Evolutionary conservation across 169 alveolate genomes (phyloP).

Genomic region (Plasmodium gaboni): DNA sequence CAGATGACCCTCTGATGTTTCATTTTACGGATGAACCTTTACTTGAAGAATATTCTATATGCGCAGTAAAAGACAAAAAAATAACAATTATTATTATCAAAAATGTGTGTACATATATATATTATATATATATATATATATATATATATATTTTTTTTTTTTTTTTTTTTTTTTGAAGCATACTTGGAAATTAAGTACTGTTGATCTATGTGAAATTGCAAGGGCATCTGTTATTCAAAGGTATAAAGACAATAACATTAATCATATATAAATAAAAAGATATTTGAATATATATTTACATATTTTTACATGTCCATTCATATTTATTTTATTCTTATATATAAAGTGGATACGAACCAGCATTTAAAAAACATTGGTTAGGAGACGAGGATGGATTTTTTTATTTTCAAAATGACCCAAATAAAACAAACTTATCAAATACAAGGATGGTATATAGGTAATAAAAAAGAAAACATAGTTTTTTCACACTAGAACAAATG

Average conservation of each 20-base stretch:
- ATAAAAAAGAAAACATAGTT: background rate
- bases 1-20: conserved; percentile 96
- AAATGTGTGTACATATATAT: background rate
- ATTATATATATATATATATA: conserved; percentile 1
- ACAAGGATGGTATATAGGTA: conserved; percentile 67
- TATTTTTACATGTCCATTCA: too few relatives aligned
- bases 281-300: too few relatives aligned
- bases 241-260: conserved; percentile 16
- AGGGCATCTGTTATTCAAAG: conserved; percentile 92
- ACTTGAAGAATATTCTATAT: conserved; percentile 94
- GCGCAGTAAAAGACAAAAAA: conserved; percentile 78
- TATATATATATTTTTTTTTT: background rate
- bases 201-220: conserved; percentile 94
- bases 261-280: background rate
- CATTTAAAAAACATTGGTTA: conserved; percentile 84
- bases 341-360: conserved; percentile 80
- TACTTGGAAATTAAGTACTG: conserved; percentile 90
- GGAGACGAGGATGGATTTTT: conserved; percentile 35
- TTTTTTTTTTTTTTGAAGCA: conserved; percentile 78
- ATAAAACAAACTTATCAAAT: conserved; percentile 58
- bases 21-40: conserved; percentile 94
- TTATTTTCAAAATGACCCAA: conserved; percentile 50
- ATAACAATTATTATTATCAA: background rate
- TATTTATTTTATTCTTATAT: background rate
- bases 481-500: too few relatives aligned